Conservation (phyloP, 345 rosid species). For the Salix caprea region DNA sequence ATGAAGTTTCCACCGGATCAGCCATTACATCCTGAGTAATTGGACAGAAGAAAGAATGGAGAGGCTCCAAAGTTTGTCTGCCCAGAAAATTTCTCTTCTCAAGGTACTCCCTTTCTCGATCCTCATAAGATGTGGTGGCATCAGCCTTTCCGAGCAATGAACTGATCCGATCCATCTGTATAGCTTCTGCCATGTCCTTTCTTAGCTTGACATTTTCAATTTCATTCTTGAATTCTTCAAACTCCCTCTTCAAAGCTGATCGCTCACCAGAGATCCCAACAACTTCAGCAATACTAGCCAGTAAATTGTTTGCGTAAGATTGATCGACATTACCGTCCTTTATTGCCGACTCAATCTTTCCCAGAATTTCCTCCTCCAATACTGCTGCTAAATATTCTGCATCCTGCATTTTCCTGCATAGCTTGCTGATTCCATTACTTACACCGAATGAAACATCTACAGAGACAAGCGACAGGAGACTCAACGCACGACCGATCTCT, state of each 20-base stretch:
- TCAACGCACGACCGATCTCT: slow-evolving; percentile 16
- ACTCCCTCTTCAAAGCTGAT: slow-evolving; percentile 8
- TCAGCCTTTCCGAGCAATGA: slow-evolving; percentile 23
- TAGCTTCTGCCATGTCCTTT: slow-evolving; percentile 13
- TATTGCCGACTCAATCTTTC: slow-evolving; percentile 10
- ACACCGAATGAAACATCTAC: slow-evolving; percentile 4
- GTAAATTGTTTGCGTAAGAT: slow-evolving; percentile 15
- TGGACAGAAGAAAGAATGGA: slow-evolving; percentile 24
- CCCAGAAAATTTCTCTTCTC: slow-evolving; percentile 8
- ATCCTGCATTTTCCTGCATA: slow-evolving; percentile 19
- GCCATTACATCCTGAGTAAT: slow-evolving; percentile 26
- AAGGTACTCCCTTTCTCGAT: slow-evolving; percentile 14
- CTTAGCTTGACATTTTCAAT: slow-evolving; percentile 9
- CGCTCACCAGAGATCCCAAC: slow-evolving; percentile 11
- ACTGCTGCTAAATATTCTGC: slow-evolving; percentile 1
- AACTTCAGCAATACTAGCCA: slow-evolving; percentile 13
- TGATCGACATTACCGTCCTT: slow-evolving; percentile 1
- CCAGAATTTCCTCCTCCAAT: slow-evolving; percentile 11
- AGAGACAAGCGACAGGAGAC: slow-evolving; percentile 12
- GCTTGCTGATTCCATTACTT: slow-evolving; percentile 6
- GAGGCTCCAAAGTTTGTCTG: slow-evolving; percentile 20
- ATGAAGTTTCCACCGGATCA: slow-evolving; percentile 29
- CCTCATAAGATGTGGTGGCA: slow-evolving; percentile 20
- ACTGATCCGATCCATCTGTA: slow-evolving; percentile 15
- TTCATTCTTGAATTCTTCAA: slow-evolving; percentile 19